Base-by-base conservation (phyloP, 177 flowering plant genomes). In the Vitis hybrid region DNA sequence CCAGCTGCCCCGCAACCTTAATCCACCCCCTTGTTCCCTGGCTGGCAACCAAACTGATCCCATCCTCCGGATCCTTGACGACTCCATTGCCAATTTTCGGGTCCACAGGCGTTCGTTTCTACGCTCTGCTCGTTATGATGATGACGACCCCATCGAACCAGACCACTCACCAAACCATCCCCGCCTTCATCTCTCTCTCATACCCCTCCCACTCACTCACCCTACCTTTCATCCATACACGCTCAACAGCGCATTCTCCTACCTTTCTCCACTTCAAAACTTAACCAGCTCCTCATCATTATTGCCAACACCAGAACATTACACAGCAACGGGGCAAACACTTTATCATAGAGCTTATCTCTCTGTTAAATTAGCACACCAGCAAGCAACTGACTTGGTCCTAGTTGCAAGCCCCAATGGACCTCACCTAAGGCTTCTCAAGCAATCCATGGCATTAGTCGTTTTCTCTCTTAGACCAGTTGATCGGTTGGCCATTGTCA, bases 401-500 rank as follows among this genome's bases (percentile, higher is more conserved):
- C 56, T 93, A 52, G 92, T 93, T 3, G 90, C 91, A 27, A 85
- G 88, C 76, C 85, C 93, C 55, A 90, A 84, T 48, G 97, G 94
- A 3, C 90, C 93, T 1, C 93, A 89, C 69, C 77, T 89, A 64
- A 81, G 97, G 78, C 97, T 91, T 59, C 84, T 93, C 68, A 91
- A 91, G 84, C 97, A 91, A 68, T 79, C 88, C 27, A 87, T 93
- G 97, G 93, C 93, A n/a, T 60, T 87, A 55, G 91, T 87, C 63
- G 92, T 89, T n/a, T 86, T 81, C 85, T 91, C 98, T 3, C 89
- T 93, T 48, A 80, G 93, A 40, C 84, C 94, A 2, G 68, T 87
- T n/a, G 98, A 93, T 62, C 88, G 98, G 2, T 60, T 93, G 60
- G 90, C 98, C 65, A 87, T 94, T 58, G 94, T 92, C 10, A 84